Conservation (phyloP, 495 filamentous ascomycete genomes). For the Penicillium egyptiacum region DNA sequence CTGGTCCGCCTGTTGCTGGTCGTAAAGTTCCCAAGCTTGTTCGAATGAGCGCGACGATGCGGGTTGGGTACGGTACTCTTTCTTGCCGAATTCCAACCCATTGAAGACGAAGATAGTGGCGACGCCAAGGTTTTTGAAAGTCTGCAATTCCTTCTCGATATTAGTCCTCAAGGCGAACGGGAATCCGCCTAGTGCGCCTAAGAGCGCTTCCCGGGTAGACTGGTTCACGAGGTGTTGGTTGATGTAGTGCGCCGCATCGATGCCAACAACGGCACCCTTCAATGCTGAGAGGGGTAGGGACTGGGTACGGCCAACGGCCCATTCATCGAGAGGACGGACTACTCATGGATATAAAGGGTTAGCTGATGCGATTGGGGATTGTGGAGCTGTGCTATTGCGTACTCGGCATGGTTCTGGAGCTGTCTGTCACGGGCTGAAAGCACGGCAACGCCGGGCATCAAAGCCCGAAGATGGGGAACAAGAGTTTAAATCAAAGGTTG, state of each 20-base stretch:
- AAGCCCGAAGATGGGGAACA: slow-evolving; percentile 17
- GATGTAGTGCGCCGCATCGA: slow-evolving; percentile 91
- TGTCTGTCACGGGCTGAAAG: slow-evolving; percentile 33
- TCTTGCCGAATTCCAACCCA: slow-evolving; percentile 73
- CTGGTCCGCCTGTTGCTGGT: slow-evolving; percentile 69
- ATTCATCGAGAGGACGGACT: slow-evolving; percentile 63
- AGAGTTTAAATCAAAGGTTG: slow-evolving; percentile 6
- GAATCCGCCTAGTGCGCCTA: slow-evolving; percentile 85
- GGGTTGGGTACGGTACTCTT: slow-evolving; percentile 58
- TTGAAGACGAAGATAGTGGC: slow-evolving; percentile 84
- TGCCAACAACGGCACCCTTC: slow-evolving; percentile 69
- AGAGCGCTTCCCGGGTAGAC: slow-evolving; percentile 75
- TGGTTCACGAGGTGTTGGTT: slow-evolving; percentile 66
- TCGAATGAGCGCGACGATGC: slow-evolving; percentile 49
- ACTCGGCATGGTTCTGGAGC: slow-evolving; percentile 46
- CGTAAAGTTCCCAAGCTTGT: slow-evolving; percentile 83
- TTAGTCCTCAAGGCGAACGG: slow-evolving; percentile 72
- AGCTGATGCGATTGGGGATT: slow-evolving; percentile 8
- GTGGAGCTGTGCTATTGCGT: slow-evolving; percentile 15
- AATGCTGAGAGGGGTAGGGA: slow-evolving; percentile 61
- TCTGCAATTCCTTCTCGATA: slow-evolving; percentile 70
- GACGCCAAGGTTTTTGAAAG: slow-evolving; percentile 61
- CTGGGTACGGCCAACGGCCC: slow-evolving; percentile 52
- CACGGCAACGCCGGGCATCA: slow-evolving; percentile 38
- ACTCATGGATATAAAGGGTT: slow-evolving; percentile 18